Conservation (phyloP, 2,329 filamentous ascomycete genomes). For the Talaromyces marneffei region DNA sequence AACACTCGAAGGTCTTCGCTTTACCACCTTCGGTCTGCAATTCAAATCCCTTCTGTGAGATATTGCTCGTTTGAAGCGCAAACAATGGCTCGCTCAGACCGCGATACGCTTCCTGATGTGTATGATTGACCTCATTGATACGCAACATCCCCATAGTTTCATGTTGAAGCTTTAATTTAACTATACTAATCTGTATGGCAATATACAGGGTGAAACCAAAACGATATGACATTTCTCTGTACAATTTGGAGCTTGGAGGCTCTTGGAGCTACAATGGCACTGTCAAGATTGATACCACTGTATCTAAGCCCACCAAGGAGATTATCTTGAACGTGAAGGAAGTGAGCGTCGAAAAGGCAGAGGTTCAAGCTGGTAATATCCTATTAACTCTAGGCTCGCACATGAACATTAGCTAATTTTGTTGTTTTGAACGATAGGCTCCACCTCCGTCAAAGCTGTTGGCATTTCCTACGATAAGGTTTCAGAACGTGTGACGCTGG, state of each 20-base stretch:
- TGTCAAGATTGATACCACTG: slow-evolving; percentile 70
- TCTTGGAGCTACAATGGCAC: slow-evolving; percentile 79
- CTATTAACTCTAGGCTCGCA: not conserved
- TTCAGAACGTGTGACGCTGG: slow-evolving; percentile 74
- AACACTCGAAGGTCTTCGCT: slow-evolving; percentile 15
- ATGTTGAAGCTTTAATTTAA: not conserved
- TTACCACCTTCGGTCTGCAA: slow-evolving; percentile 15
- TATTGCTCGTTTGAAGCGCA: slow-evolving; percentile 37
- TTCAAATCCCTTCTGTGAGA: slow-evolving; percentile 23
- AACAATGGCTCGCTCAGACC: slow-evolving; percentile 40
- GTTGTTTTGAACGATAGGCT: slow-evolving; percentile 19
- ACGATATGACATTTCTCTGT: slow-evolving; percentile 80
- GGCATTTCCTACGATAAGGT: slow-evolving; percentile 74
- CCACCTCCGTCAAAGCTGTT: slow-evolving; percentile 46
- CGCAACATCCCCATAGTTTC: not conserved
- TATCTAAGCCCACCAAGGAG: slow-evolving; percentile 66
- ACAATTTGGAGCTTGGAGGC: slow-evolving; percentile 65
- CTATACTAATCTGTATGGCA: slow-evolving; percentile 10
- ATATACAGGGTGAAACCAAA: slow-evolving; percentile 63
- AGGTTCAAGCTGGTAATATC: slow-evolving; percentile 31
- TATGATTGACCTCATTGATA: slow-evolving; percentile 23
- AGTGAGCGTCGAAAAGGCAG: slow-evolving; percentile 64
- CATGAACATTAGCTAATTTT: not conserved
- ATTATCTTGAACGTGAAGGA: slow-evolving; percentile 82
- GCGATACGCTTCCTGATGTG: slow-evolving; percentile 43